Conservation (phyloP, 176 grass and related monocot species). For the Stipa capillata region DNA sequence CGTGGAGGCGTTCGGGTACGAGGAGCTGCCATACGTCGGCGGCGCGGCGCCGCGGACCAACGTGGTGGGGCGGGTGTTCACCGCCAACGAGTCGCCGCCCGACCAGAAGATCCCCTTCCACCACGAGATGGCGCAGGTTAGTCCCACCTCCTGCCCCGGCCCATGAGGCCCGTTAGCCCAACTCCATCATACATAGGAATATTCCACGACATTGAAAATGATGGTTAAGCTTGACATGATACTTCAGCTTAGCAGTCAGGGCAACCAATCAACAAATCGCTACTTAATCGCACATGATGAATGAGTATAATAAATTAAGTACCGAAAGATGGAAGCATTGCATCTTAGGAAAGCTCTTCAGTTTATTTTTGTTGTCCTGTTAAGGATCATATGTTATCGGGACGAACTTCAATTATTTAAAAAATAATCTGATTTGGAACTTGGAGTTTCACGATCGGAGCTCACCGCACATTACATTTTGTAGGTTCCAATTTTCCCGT, state of each 20-base stretch:
- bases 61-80: slow-evolving; percentile 85
- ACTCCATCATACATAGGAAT: not conserved
- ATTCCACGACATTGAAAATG: no score
- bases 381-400: not conserved
- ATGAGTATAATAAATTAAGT: not conserved
- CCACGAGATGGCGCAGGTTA: slow-evolving; percentile 98
- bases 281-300: not conserved
- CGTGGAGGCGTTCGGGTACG: slow-evolving; percentile 78
- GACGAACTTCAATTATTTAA: not conserved
- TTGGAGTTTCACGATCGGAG: not conserved
- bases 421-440: not conserved
- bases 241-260: not conserved
- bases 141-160: not conserved
- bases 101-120: slow-evolving; percentile 97
- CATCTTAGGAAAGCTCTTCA: no score
- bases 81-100: slow-evolving; percentile 92
- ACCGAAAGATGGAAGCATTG: not conserved
- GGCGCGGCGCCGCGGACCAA: slow-evolving; percentile 85
- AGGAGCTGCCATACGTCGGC: slow-evolving; percentile 86
- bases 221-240: not conserved
- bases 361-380: not conserved
- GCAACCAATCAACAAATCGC: no score
- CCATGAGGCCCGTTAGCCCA: not conserved
- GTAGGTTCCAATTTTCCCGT: slow-evolving; percentile 75
- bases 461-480: not conserved